Conservation (phyloP, 768 basidiomycete genomes). For the Exsudoporus frostii region DNA sequence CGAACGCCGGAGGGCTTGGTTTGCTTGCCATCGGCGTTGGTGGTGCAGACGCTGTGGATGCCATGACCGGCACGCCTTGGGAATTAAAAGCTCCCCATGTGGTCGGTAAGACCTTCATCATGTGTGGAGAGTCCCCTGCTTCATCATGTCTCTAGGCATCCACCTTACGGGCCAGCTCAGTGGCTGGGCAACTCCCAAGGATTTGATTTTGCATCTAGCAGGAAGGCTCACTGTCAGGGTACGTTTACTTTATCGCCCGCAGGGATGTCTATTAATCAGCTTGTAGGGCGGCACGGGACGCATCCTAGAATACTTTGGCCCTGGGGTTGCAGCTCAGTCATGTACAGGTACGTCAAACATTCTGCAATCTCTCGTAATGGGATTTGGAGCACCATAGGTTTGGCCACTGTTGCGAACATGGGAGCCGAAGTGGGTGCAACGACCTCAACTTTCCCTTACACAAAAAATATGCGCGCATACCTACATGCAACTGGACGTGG, state of each 20-base stretch:
- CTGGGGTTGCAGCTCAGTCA: slow-evolving; percentile 84
- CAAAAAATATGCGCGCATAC: slow-evolving; percentile 83
- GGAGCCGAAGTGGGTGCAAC: slow-evolving; percentile 99
- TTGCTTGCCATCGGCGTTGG: slow-evolving; percentile 98
- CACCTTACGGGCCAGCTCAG: slow-evolving; percentile 83
- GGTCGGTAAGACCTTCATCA: slow-evolving; percentile 49
- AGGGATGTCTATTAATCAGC: slow-evolving; percentile 1
- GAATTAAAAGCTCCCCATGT: slow-evolving; percentile 90
- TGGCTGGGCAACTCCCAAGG: slow-evolving; percentile 95
- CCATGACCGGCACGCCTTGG: slow-evolving; percentile 98
- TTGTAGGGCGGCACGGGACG: slow-evolving; percentile 89
- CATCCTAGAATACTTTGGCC: slow-evolving; percentile 96
- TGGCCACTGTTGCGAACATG: slow-evolving; percentile 98
- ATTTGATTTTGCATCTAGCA: slow-evolving; percentile 90
- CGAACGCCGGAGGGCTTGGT: slow-evolving; percentile 96
- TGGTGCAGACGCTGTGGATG: slow-evolving; percentile 97
- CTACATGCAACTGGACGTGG: slow-evolving; percentile 86
- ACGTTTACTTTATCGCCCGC: slow-evolving; percentile 26
- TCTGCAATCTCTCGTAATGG: neutral
- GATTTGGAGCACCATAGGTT: slow-evolving; percentile 40
- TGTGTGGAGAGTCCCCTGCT: neutral
- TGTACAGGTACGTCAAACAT: slow-evolving; percentile 67
- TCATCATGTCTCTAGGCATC: slow-evolving; percentile 51
- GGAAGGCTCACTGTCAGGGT: slow-evolving; percentile 93
- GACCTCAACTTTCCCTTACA: slow-evolving; percentile 97